Conservation (phyloP, 345 rosid genomes). For the Sonneratia caseolaris region DNA sequence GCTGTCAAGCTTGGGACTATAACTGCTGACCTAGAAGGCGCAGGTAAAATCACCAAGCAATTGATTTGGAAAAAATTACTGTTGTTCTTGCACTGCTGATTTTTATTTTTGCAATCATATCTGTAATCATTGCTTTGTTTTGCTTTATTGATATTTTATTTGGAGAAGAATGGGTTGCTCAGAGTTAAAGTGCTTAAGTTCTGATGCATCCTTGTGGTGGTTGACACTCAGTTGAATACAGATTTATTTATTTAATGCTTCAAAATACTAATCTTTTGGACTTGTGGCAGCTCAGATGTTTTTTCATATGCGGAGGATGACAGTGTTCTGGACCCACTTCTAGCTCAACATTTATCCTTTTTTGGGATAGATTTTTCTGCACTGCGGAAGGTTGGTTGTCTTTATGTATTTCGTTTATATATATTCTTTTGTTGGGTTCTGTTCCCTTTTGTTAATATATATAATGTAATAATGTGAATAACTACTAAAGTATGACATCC, state of each 20-base stretch:
- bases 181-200: not conserved
- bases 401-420: not conserved
- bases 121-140: not conserved
- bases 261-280: constrained; percentile 30
- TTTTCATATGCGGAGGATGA: constrained; percentile 95
- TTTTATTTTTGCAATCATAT: not conserved
- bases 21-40: constrained; percentile 88
- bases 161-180: not conserved
- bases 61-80: not conserved
- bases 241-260: constrained; percentile 1
- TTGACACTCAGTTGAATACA: not conserved
- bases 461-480: not conserved
- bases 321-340: constrained; percentile 77
- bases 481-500: not conserved
- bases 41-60: constrained; percentile 52
- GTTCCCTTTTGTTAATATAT: not conserved
- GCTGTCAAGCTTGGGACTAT: constrained; percentile 98
- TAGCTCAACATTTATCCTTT: constrained; percentile 88
- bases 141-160: not conserved
- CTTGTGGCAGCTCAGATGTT: constrained; percentile 96
- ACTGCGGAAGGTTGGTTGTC: constrained; percentile 64
- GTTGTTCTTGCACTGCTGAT: not conserved
- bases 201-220: not conserved
- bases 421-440: not conserved
- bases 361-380: constrained; percentile 96